These are phyloP conservation scores for Diaporthe sp. DNA, from an alignment of 2,329 filamentous ascomycete genomes.

Conservation along the genomic window DNA sequence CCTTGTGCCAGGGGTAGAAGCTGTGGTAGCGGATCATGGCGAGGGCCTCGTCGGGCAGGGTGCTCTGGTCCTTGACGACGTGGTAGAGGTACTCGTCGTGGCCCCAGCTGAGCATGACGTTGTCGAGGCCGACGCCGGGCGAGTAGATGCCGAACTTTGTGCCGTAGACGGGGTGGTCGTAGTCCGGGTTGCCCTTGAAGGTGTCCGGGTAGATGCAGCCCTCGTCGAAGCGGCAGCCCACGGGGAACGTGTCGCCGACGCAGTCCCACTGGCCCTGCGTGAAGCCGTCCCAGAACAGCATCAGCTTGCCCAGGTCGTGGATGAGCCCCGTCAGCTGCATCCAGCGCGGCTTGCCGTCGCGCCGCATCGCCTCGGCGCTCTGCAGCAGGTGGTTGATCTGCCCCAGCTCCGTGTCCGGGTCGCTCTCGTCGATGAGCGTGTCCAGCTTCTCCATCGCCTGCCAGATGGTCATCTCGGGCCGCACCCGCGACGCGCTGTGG, in stretches of 20 bases:
- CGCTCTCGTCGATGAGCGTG: conserved; percentile 90
- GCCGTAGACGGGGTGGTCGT: conserved; percentile 77
- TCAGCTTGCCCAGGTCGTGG: conserved; percentile 84
- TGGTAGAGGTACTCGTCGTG: conserved; percentile 92
- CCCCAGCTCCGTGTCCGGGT: conserved; percentile 88
- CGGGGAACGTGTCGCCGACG: conserved; percentile 87
- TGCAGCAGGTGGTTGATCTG: conserved; percentile 94
- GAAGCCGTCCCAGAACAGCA: conserved; percentile 77
- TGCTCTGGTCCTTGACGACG: conserved; percentile 86
- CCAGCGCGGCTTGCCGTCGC: conserved; percentile 86
- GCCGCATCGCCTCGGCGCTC: conserved; percentile 88
- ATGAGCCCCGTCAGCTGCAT: conserved; percentile 85
- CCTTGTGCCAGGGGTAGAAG: conserved; percentile 92
- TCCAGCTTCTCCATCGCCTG: conserved; percentile 94
- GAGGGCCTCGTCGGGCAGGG: conserved; percentile 83
- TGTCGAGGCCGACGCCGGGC: conserved; percentile 84
- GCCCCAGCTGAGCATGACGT: conserved; percentile 91
- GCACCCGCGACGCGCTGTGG: conserved; percentile 71
- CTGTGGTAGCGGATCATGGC: conserved; percentile 96
- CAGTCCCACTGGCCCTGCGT: conserved; percentile 95
- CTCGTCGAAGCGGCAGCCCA: conserved; percentile 81
- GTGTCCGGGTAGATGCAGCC: conserved; percentile 86
- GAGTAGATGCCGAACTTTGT: conserved; percentile 85
- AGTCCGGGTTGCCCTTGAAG: conserved; percentile 84
- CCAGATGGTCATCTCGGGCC: conserved; percentile 87